Evolutionary conservation across 208 protist genomes (phyloP), one percentile per base, ranked within the genome.

Genomic region (Dictyostelium gargantuum): DNA sequence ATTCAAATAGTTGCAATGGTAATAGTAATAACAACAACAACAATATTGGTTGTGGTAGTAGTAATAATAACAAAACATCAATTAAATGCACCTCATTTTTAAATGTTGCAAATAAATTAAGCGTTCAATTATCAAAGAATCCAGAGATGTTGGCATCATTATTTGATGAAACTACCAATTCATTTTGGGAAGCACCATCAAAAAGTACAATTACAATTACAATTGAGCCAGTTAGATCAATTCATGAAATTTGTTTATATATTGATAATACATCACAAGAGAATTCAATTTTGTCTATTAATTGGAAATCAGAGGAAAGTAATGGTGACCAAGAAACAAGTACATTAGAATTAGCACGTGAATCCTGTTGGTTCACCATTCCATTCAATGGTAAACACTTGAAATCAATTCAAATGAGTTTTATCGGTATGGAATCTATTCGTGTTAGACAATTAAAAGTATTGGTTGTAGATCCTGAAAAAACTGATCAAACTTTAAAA

Each of bases 41-140:
- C 10, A 58, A 58, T 58, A 63, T 15, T 63, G n/a, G n/a, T 63
- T 32, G 15, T 61, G 26, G 26, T 61, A 61, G 26, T 61, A 61
- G 26, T 58, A 58, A 58, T 58, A 58, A 58, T n/a, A 58, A 58
- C 10, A 42, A 73, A 5, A 44, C 44, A 80, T 61, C 32, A 63
- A 76, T 38, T 54, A 77, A 50, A 50, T 50, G 46, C 38, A 77
- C 44, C 44, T 50, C 8, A 1, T 77, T 38, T 15, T n/a, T 35
- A 3, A 86, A 86, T 38, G 46, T 86, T 86, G 68, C 66, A 19
- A 86, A 58, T 68, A 86, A 86, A 38, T 86, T 70, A 46, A 86
- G 50, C 23, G 44, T 86, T 23, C 26, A 63, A n/a, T n/a, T 86
- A 19, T 63, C 66, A 35, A 86, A 86, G 38, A 76, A 72, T 48